Evolutionary conservation across 1,284 basidiomycete species (phyloP), one percentile per base, ranked within the genome.

Genomic region (Sanghuangporus baumii): DNA sequence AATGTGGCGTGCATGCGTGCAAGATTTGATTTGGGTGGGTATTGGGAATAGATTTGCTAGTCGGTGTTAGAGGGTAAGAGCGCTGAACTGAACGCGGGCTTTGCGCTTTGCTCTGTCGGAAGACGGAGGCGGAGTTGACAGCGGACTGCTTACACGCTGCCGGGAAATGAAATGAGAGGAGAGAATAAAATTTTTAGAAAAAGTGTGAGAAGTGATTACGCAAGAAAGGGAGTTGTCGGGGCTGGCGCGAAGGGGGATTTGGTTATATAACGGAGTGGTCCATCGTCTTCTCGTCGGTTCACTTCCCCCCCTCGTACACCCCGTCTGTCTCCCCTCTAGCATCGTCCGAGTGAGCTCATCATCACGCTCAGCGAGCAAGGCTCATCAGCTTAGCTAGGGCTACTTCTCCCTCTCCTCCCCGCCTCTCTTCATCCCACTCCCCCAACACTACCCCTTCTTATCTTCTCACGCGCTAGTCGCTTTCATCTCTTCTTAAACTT

Each of bases 401-500:
- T 37, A 48, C 43, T 18, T 20, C 51, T 41, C 62, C 37, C 38
- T 46, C 38, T 50, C 26, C 40, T 59, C 20, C 41, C 62, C 38
- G 20, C 48, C 57, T 37, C 57, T 55, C 43, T n/a, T 46, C 43
- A 16, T 46, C 51, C 51, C 57, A n/a, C 38, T 48, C 40, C 55
- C 55, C 37, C 41, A 59, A 9, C 36, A 60, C 38, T 23, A 40
- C 55, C 31, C 51, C 55, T 37, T 43, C 56, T 23, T 62, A 55
- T 61, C 38, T 48, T 37, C 31, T 31, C 61, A 43, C 55, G 60
- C 48, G 50, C 40, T 60, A 57, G 59, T 61, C 59, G 58, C 63
- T 56, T 61, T 55, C n/a, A 23, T 16, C 34, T 60, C 26, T 14
- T 54, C 48, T 11, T 50, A 16, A 16, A 37, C 14, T 36, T n/a